phyloP scores from a whole-genome alignment of 345 rosid genomes.

The Citrus trifoliata region DNA sequence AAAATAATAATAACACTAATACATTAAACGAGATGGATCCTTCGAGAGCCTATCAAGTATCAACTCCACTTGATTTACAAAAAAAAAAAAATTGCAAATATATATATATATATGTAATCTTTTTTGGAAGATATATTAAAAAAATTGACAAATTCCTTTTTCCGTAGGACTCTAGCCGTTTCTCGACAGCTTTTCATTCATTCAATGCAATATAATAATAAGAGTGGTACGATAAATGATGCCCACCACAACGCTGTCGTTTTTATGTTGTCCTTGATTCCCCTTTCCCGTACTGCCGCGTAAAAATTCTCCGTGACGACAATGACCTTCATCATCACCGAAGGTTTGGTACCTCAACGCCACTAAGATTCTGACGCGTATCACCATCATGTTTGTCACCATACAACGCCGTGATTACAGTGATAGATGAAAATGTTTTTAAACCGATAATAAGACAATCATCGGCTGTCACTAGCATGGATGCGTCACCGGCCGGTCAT shows the following conservation, averaged over 20 bases:
- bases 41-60: no score
- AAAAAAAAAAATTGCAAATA: no score
- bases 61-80: no score
- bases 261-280: no score
- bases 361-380: not conserved
- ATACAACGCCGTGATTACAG: not conserved
- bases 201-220: no score
- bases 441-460: not conserved
- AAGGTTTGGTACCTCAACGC: not conserved
- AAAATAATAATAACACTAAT: no score
- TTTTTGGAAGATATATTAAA: no score
- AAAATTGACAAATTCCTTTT: not conserved
- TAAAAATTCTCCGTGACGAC: no score
- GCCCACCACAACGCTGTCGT: no score
- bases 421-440: not conserved
- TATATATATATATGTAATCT: no score
- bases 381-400: not conserved
- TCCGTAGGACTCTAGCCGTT: not conserved
- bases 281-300: not conserved
- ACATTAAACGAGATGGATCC: no score
- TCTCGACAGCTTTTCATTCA: not conserved
- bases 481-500: not conserved
- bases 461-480: not conserved
- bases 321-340: not conserved
- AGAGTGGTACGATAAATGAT: no score